A percentile compares a stretch with the other conserved stretches of the same genome.
Evolutionary conservation across 768 basidiomycete genomes (phyloP).

Genomic region (Russula olivacea): DNA sequence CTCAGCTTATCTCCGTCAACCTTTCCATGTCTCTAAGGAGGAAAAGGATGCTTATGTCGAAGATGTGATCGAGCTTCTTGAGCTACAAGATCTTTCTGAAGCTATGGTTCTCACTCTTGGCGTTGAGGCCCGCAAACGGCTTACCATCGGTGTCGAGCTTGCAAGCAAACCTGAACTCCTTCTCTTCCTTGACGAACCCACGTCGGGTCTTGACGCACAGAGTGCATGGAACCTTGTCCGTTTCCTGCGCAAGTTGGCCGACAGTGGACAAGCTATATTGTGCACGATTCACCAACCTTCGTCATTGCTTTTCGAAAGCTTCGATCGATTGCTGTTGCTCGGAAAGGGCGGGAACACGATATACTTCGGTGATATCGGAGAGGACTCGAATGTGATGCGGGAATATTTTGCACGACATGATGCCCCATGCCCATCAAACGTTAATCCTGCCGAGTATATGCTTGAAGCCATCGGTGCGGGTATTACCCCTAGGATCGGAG

Average conservation of each 20-base stretch:
- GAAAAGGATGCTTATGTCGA: conserved; percentile 81
- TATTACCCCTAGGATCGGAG: conserved; percentile 62
- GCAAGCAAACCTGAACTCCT: conserved; percentile 81
- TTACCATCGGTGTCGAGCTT: conserved; percentile 89
- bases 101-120: conserved; percentile 69
- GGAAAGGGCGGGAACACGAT: conserved; percentile 84
- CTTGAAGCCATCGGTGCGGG: conserved; percentile 85
- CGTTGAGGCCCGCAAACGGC: conserved; percentile 73
- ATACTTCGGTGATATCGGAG: conserved; percentile 87
- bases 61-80: conserved; percentile 78
- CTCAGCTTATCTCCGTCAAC: conserved; percentile 82
- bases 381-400: conserved; percentile 61
- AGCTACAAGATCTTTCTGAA: conserved; percentile 79
- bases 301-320: conserved; percentile 79
- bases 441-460: conserved; percentile 77
- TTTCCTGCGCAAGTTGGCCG: conserved; percentile 78
- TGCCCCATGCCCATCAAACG: conserved; percentile 65
- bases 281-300: conserved; percentile 91
- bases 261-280: conserved; percentile 82
- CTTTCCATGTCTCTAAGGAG: conserved; percentile 53
- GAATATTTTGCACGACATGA: conserved; percentile 76
- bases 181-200: conserved; percentile 55
- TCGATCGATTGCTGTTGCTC: conserved; percentile 66
- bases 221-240: conserved; percentile 82
- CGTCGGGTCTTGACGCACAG: conserved; percentile 55